Conservation (phyloP, 345 rosid species). For the Gossypium ekmanianum region DNA sequence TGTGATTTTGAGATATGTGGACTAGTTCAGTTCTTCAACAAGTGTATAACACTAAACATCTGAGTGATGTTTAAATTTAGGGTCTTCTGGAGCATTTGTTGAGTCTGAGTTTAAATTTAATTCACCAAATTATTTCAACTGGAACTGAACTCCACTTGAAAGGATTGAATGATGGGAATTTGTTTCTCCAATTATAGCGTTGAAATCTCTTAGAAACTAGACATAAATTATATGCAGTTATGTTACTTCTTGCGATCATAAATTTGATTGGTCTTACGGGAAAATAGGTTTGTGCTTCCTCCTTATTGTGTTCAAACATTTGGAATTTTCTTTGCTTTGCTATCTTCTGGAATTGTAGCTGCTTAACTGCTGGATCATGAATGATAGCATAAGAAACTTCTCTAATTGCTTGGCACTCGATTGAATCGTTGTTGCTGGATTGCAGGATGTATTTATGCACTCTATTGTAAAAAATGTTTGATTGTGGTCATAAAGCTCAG, state of each 20-base stretch:
- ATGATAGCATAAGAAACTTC: background rate
- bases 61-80: constrained; percentile 4
- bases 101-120: background rate
- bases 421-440: constrained; percentile 12
- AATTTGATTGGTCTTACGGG: background rate
- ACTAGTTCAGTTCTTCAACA: background rate
- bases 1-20: background rate
- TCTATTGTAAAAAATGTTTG: constrained; percentile 54
- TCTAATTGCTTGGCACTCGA: background rate
- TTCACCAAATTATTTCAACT: background rate
- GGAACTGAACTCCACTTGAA: background rate
- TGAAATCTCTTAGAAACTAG: background rate
- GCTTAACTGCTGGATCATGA: constrained; percentile 1
- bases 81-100: background rate
- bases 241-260: background rate
- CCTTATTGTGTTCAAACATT: no score
- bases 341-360: background rate
- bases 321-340: background rate
- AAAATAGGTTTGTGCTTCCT: background rate
- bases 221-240: background rate
- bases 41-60: background rate
- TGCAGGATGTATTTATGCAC: constrained; percentile 48
- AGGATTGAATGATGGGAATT: background rate
- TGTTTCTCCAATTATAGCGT: background rate
- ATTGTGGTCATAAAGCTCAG: constrained; percentile 55